A percentile compares a stretch with the other conserved stretches of the same genome.
Conservation (phyloP, 352 stramenopile genomes). For the Pythium dissotocum region DNA sequence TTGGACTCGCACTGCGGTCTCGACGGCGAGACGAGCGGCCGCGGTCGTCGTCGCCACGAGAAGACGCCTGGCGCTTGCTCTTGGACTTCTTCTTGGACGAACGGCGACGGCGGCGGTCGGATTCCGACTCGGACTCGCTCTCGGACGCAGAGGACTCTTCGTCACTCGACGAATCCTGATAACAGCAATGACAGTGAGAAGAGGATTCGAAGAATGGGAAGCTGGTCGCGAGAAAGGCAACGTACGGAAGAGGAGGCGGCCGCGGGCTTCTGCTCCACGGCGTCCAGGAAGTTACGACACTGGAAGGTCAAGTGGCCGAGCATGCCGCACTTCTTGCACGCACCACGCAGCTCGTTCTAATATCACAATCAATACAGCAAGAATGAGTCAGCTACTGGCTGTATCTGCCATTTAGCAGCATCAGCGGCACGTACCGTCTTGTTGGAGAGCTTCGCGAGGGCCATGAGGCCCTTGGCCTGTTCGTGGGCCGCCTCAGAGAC, state of each 20-base stretch:
- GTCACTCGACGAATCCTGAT: slow-evolving; percentile 25
- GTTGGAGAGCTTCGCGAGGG: slow-evolving; percentile 94
- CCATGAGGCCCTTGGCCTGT: slow-evolving; percentile 92
- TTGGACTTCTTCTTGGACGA: slow-evolving; percentile 22
- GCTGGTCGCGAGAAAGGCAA: not conserved
- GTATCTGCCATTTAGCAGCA: not conserved
- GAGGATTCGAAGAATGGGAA: too few species aligned
- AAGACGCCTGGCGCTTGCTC: slow-evolving; percentile 3
- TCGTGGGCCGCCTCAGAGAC: slow-evolving; percentile 76
- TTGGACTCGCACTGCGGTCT: slow-evolving; percentile 15
- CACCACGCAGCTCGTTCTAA: slow-evolving; percentile 72
- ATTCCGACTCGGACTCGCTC: slow-evolving; percentile 14
- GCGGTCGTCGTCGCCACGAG: not conserved
- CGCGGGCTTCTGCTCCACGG: slow-evolving; percentile 34
- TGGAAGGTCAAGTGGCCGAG: slow-evolving; percentile 92
- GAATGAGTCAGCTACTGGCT: not conserved
- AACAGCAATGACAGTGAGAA: not conserved
- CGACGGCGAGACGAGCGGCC: not conserved
- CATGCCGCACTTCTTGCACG: slow-evolving; percentile 91
- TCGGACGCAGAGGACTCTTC: slow-evolving; percentile 13
- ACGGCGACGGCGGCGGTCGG: slow-evolving; percentile 9
- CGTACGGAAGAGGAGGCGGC: slow-evolving; percentile 19
- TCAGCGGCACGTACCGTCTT: slow-evolving; percentile 60
- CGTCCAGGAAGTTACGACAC: slow-evolving; percentile 72
- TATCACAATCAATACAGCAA: not conserved